Evolutionary conservation across 2,329 filamentous ascomycete species (phyloP).

Genomic region (Rugonectria rugulosa): DNA sequence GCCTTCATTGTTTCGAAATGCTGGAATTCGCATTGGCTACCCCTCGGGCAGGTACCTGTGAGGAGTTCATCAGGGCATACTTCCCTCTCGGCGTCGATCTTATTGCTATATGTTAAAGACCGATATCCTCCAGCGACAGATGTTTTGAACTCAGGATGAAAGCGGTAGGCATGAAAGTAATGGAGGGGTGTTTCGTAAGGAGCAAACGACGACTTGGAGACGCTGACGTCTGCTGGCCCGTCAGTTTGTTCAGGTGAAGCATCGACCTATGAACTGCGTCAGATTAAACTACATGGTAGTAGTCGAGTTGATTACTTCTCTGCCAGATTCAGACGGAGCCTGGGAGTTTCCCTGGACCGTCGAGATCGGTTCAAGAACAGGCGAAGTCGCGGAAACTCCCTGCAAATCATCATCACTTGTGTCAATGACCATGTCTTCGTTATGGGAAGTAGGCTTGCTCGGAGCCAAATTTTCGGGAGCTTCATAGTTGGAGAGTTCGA

Average conservation of each 20-base stretch:
- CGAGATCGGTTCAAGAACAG: conserved; percentile 43
- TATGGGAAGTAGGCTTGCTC: conserved; percentile 23
- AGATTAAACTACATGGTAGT: conserved; percentile 20
- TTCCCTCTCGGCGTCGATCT: conserved; percentile 77
- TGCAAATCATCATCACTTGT: conserved; percentile 40
- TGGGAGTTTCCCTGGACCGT: conserved; percentile 34
- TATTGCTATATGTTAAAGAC: conserved; percentile 93
- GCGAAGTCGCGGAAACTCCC: conserved; percentile 30
- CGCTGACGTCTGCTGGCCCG: conserved; percentile 9
- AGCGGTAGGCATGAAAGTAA: conserved; percentile 87
- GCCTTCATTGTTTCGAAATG: conserved; percentile 68
- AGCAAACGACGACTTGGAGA: conserved; percentile 38
- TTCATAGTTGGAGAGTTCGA: conserved; percentile 24
- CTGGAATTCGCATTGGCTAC: conserved; percentile 75
- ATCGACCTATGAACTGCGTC: conserved; percentile 34
- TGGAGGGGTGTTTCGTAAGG: conserved; percentile 86
- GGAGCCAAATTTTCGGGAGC: conserved; percentile 11
- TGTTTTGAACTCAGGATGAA: conserved; percentile 78
- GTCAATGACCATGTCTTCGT: conserved; percentile 31
- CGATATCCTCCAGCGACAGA: conserved; percentile 78
- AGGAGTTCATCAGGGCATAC: conserved; percentile 80
- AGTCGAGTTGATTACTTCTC: conserved; percentile 54
- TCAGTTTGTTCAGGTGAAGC: conserved; percentile 7
- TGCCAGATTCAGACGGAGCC: conserved; percentile 36
- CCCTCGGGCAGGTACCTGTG: conserved; percentile 74